phyloP scores from a whole-genome alignment of 2,329 filamentous ascomycete species.

The Alternaria postmessia region DNA sequence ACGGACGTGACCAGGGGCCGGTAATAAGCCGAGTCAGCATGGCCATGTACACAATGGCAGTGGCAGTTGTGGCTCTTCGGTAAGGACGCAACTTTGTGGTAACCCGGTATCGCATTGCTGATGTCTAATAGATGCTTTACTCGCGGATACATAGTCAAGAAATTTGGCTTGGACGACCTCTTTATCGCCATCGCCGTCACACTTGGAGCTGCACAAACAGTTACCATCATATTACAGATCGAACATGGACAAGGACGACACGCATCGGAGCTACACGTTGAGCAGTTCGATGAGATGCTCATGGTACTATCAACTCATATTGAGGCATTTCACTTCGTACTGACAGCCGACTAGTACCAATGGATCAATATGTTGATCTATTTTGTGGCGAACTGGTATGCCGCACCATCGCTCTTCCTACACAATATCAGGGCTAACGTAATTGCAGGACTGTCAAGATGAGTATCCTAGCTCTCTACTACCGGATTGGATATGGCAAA shows the following conservation, averaged over 20 bases:
- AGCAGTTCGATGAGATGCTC: constrained; percentile 32
- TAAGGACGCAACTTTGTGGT: background rate
- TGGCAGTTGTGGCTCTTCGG: constrained; percentile 36
- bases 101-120: constrained; percentile 5
- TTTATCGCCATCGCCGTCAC: constrained; percentile 38
- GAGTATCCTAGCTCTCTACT: constrained; percentile 40
- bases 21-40: constrained; percentile 35
- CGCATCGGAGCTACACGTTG: constrained; percentile 22
- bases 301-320: constrained; percentile 20
- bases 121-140: constrained; percentile 30
- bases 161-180: constrained; percentile 36
- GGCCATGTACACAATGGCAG: constrained; percentile 30
- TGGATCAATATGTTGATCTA: constrained; percentile 41
- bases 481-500: constrained; percentile 36
- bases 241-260: constrained; percentile 36
- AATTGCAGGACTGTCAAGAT: constrained; percentile 38
- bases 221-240: constrained; percentile 36
- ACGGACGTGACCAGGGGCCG: constrained; percentile 28
- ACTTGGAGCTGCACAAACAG: constrained; percentile 36
- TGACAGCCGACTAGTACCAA: constrained; percentile 29
- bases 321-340: background rate
- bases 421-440: background rate
- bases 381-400: constrained; percentile 38
- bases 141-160: constrained; percentile 35
- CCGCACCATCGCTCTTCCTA: background rate